Base-by-base conservation (phyloP, 371 early-diverging fungal species). In the Blakeslea trispora region DNA sequence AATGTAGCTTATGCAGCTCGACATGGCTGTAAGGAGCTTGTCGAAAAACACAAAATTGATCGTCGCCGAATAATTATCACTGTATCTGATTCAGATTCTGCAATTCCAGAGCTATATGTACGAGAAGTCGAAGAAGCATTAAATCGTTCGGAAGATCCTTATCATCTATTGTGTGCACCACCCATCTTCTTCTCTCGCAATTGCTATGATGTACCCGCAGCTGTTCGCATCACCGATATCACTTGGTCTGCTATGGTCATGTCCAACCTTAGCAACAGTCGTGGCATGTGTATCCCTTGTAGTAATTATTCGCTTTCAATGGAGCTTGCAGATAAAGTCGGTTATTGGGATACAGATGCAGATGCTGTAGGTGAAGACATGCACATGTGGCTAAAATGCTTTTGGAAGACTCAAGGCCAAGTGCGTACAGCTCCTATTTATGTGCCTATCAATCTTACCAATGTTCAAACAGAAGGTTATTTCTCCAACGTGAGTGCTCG, bases 311-410 rank as follows among this genome's bases (percentile, higher is more conserved):
- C 85, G 39, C 61, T 91, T 31, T 78, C 84, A 22, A 82, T 90
- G 82, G 79, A 81, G 23, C 77, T 91, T 35, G 87, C 85, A 15
- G 74, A 82, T 21, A 64, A 83, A 48, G 88, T 91, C 34, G 82
- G 82, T 31, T 90, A 84, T 57, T 91, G 92, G 92, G 92, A 91
- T 64, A 81, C 84, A 9, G 84, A 85, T 62, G 82, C 88, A 7
- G 89, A 90, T 72, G 85, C 89, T 18, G 85, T 90, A 34, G 92
- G 90, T 19, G 92, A 91, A 64, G 92, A 91, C 64, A 82, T 91
- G 85, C 92, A 91, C 69, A 91, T 91, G 91, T 84, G 83, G 79
- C 74, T 91, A 23, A 90, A 90, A 71, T 88, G 87, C 64, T 91
- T 87, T 64, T 89, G 87, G 70, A 79, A 81, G 57, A 88, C 90